A percentile compares a stretch with the other conserved stretches of the same genome.
Evolutionary conservation across 257 asterid genomes (phyloP).

Genomic region (Salvia splendens): DNA sequence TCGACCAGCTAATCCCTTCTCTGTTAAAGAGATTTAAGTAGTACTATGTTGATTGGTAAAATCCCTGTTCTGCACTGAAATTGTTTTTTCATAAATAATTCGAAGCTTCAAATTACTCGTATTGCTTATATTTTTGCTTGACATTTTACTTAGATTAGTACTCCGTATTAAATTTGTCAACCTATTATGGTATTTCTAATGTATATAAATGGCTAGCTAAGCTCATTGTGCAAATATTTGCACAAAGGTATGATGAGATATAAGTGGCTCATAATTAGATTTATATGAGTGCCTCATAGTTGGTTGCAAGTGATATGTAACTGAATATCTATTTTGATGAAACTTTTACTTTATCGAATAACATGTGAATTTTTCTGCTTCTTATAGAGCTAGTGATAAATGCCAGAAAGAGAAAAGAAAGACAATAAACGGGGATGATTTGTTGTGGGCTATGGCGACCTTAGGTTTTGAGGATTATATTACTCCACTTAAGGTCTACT

Average conservation of each 20-base stretch:
- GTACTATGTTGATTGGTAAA: not conserved
- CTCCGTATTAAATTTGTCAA: not conserved
- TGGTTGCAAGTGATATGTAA: conserved; percentile 8
- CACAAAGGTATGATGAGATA: not conserved
- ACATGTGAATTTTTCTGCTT: conserved; percentile 15
- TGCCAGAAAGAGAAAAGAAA: conserved; percentile 91
- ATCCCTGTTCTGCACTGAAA: not conserved
- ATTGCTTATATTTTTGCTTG: not conserved
- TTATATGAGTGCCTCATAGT: not conserved
- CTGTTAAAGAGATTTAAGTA: not conserved
- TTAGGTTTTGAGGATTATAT: conserved; percentile 90
- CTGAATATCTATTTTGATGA: not conserved
- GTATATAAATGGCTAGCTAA: not conserved
- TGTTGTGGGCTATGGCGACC: conserved; percentile 91
- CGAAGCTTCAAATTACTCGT: conserved; percentile 4
- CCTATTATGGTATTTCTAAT: not conserved
- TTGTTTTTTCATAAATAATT: not conserved
- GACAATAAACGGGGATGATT: conserved; percentile 88
- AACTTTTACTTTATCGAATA: conserved; percentile 10
- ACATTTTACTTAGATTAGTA: not conserved
- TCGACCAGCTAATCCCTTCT: not conserved
- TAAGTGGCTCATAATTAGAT: not conserved
- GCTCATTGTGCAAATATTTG: not conserved
- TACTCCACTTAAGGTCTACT: conserved; percentile 83
- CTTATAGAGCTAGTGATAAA: conserved; percentile 76